Conservation (phyloP, 768 basidiomycete species). For the Pluteus cervinus region DNA sequence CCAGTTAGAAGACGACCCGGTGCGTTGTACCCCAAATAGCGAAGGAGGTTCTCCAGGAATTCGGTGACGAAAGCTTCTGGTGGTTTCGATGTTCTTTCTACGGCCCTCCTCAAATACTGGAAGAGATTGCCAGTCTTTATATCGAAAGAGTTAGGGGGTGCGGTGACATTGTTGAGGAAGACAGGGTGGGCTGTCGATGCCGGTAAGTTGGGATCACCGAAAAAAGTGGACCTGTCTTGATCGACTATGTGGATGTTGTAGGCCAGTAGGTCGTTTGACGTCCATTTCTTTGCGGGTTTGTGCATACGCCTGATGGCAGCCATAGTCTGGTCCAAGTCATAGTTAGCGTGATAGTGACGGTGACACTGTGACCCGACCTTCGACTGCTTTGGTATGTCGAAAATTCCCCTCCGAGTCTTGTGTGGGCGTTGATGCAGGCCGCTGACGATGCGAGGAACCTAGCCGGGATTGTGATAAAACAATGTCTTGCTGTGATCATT, state of each 20-base stretch:
- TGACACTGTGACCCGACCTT: too few species aligned
- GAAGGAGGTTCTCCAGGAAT: background rate
- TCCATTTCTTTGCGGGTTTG: constrained; percentile 24
- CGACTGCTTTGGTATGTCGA: too few species aligned
- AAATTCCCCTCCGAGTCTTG: too few species aligned
- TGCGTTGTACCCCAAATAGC: background rate
- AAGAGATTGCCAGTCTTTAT: background rate
- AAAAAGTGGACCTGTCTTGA: constrained; percentile 14
- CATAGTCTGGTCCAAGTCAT: too few species aligned
- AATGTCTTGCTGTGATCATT: too few species aligned
- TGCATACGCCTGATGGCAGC: too few species aligned
- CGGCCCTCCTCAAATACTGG: constrained; percentile 1
- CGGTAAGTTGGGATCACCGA: background rate
- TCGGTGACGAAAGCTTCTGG: constrained; percentile 2
- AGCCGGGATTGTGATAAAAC: too few species aligned
- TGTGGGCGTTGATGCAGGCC: too few species aligned
- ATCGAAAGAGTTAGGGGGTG: background rate
- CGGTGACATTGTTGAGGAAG: constrained; percentile 1
- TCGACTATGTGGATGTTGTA: constrained; percentile 10
- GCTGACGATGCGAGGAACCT: too few species aligned
- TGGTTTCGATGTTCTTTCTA: background rate
- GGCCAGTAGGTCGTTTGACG: constrained; percentile 2
- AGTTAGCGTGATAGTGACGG: too few species aligned
- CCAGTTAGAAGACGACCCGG: background rate
- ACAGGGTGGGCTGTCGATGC: background rate